Base-by-base conservation (phyloP, 23 red algal species). In the Gracilaria vermiculophylla region DNA sequence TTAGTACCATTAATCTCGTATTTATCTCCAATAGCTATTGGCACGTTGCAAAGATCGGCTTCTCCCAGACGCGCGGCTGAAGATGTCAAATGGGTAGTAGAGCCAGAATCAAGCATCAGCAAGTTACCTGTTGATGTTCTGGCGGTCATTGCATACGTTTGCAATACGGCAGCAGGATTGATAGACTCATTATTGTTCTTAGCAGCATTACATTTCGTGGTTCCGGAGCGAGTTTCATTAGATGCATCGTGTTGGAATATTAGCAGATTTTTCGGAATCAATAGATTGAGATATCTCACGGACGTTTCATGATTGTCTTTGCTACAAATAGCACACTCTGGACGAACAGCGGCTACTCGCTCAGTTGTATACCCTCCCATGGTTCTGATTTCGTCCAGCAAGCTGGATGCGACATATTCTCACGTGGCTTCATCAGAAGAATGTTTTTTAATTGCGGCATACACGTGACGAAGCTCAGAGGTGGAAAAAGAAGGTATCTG, bases 1-100 rank as follows among this genome's bases (percentile, higher is more conserved):
- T 73, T 43, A 13, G 29, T 73, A 10, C 31, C 67, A 37, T 1
- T 40, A 27, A 73, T 42, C 28, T 23, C 67, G n/a, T 28, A 73
- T 28, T 73, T 13, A 73, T 73, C 67, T 10, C 67, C 67, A 24
- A 73, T 2, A 27, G 67, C 67, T 27, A 73, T 73, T 47, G 67
- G 31, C 14, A n/a, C 29, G 12, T 23, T 9, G 23, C 67, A 73
- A 9, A 7, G 5, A 7, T 43, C 14, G 2, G 3, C 14, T 42
- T 27, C 1, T 7, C 2, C 2, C 3, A 73, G 44, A 27, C 3
- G 32, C 2, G n/a, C 42, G 8, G 29, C 1, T 1, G 29, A 40
- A 17, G 32, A 42, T 6, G 67, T 73, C n/a, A 73, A 5, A 33
- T 41, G 44, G 14, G 67, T 5, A 3, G 67, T 73, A 9, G 67